Base-by-base conservation (phyloP, 441 rosid species). In the Erodium texanum region DNA sequence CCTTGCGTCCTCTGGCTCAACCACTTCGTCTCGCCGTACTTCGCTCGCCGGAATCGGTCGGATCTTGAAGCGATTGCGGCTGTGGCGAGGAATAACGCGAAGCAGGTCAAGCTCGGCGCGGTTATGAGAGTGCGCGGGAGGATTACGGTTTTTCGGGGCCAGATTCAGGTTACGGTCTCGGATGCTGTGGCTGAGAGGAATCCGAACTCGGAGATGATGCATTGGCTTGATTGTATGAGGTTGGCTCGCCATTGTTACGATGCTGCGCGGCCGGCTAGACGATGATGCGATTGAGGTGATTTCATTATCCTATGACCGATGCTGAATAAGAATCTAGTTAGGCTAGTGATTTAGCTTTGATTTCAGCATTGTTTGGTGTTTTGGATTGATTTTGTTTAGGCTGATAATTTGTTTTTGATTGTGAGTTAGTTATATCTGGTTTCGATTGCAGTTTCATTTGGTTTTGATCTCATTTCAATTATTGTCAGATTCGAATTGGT, bases 1-100 rank as follows among this genome's bases (percentile, higher is more conserved):
- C 70, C 77, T 67, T 92, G 98, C 81, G 0, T 94, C 70, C 78
- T 94, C 74, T 89, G 96, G 96, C 96, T 92, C 67, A 94, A 94
- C 86, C 94, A 87, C 0, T 76, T 76, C 68, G 68, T 76, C 14
- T 87, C 94, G 62, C 81, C 82, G 15, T 85, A 82, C 79, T 84
- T 79, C 79, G 75, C 83, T 0, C 79, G 82, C 38, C 81, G 79
- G 3, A 70, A 73, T 81, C 82, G 89, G 0, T 32, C 73, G 32
- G 80, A 75, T 68, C 81, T 86, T 76, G 81, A 77, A 66, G 61
- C 87, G 52, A 75, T 88, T 68, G 81, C 94, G 43, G 56, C 75
- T 1, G 1, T 54, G 68, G 96, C 93, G 5, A 73, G 71, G 18
- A 73, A 74, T 36, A 73, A 73, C 20, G 87, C 91, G n/a, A 62